phyloP scores from a whole-genome alignment of 768 basidiomycete genomes.

The Psilocybe cyanescens region DNA sequence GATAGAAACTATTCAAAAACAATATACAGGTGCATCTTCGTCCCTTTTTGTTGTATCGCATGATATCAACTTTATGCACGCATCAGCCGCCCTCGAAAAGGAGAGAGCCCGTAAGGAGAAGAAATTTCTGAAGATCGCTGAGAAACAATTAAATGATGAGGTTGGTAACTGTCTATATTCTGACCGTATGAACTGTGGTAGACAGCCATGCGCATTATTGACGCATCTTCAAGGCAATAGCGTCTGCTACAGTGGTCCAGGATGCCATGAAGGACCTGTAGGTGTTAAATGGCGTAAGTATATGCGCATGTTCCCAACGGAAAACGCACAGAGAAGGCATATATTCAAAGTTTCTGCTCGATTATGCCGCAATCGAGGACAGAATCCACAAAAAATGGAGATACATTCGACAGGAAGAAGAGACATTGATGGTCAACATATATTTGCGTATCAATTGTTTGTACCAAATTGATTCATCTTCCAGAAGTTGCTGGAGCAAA shows the following conservation, averaged over 20 bases:
- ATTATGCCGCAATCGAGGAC: slow-evolving; percentile 24
- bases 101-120: slow-evolving; percentile 23
- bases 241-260: slow-evolving; percentile 8
- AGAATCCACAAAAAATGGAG: slow-evolving; percentile 21
- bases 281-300: slow-evolving; percentile 2
- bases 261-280: slow-evolving; percentile 21
- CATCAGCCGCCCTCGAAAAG: slow-evolving; percentile 17
- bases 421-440: slow-evolving; percentile 11
- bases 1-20: slow-evolving; percentile 8
- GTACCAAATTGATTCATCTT: neutral
- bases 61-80: neutral
- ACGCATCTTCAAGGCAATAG: neutral
- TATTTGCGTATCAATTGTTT: neutral
- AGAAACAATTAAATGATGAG: slow-evolving; percentile 14
- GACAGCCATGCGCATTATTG: neutral
- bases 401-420: slow-evolving; percentile 14
- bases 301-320: slow-evolving; percentile 4
- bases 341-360: slow-evolving; percentile 17
- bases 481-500: slow-evolving; percentile 16
- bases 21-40: slow-evolving; percentile 5
- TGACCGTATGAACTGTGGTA: neutral
- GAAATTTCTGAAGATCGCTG: slow-evolving; percentile 19
- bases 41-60: neutral
- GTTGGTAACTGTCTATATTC: slow-evolving; percentile 3
- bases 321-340: slow-evolving; percentile 16